These are phyloP conservation scores for Candida andamanensis DNA, from an alignment of 805 yeast species.

Conservation along the genomic window DNA sequence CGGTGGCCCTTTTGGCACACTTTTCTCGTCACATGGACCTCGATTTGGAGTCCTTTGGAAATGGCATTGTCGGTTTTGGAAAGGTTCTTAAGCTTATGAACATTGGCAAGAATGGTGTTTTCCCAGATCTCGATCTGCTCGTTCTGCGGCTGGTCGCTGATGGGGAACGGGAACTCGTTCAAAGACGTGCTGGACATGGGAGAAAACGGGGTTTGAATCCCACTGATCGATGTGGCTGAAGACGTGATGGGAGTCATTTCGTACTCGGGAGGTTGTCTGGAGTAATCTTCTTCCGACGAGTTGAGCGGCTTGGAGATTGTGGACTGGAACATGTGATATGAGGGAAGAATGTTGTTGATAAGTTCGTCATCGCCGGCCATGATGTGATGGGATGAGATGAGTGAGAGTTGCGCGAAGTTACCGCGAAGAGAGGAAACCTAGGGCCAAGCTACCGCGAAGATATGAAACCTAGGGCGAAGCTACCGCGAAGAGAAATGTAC, in stretches of 20 bases:
- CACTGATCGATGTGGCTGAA: slow-evolving; percentile 11
- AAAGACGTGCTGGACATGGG: slow-evolving; percentile 4
- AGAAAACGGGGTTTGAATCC: slow-evolving; percentile 13
- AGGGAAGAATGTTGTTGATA: slow-evolving; percentile 34
- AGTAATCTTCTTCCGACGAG: slow-evolving; percentile 34
- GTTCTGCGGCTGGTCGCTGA: slow-evolving; percentile 2
- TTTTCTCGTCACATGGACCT: slow-evolving; percentile 30
- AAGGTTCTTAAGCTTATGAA: slow-evolving; percentile 33
- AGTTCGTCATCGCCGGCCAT: slow-evolving; percentile 13
- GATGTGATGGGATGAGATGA: neutral
- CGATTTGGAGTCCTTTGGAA: slow-evolving; percentile 25
- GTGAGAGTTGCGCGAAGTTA: neutral
- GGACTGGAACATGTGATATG: slow-evolving; percentile 41
- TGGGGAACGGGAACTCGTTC: slow-evolving; percentile 16
- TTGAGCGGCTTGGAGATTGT: slow-evolving; percentile 35
- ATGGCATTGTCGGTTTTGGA: slow-evolving; percentile 23
- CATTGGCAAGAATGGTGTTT: slow-evolving; percentile 39
- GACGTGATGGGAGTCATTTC: slow-evolving; percentile 21
- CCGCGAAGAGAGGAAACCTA: no score
- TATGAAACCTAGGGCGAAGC: no score
- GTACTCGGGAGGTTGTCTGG: slow-evolving; percentile 37
- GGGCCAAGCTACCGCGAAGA: no score
- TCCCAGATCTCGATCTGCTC: slow-evolving; percentile 26
- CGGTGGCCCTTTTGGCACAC: slow-evolving; percentile 36
- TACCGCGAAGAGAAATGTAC: no score